Evolutionary conservation across 305 asterid genomes (phyloP), one percentile per base, ranked within the genome.

Genomic region (Fraxinus dipetala): DNA sequence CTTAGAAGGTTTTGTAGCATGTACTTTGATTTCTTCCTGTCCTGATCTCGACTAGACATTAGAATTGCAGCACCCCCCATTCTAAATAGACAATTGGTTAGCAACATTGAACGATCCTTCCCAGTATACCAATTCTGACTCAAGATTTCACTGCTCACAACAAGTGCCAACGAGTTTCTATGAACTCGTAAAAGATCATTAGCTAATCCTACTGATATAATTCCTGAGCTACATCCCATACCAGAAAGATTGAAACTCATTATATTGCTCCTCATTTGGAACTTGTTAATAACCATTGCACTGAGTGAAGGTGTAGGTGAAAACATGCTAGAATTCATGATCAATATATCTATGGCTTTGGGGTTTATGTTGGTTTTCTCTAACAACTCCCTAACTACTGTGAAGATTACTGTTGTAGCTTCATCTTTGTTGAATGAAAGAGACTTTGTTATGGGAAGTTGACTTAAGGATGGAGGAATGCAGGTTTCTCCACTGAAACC

Each of bases 211-310:
- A 87, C 18, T 0, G 90, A 81, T 56, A 85, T 9, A 14, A 87
- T 77, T 10, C 88, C 88, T 5, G 90, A 87, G 75, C 90, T 85
- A 78, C 90, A 85, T 30, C 88, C 90, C 88, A 87, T 87, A 13
- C 88, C 90, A 4, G 88, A 83, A 28, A 87, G 88, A 72, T 83
- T 87, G 75, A 80, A 85, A 14, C 86, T 80, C 84, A 59, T 83
- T 54, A 87, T 74, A 45, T 87, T 83, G 88, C 87, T 87, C 63
- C 90, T 85, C 83, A 87, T 77, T 26, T 32, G 18, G 77, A 83
- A 85, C 83, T 77, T 59, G 31, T 87, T 87, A 0, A 87, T 84
- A n/a, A 84, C 75, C 84, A 87, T 79, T 10, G 89, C 40, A 28
- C 79, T 63, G 0, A 84, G 76, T 45, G 89, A 87, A 36, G 89